These are phyloP conservation scores for Kalaharituber pfeilii DNA, from an alignment of 2,329 filamentous ascomycete species.

Conservation along the genomic window DNA sequence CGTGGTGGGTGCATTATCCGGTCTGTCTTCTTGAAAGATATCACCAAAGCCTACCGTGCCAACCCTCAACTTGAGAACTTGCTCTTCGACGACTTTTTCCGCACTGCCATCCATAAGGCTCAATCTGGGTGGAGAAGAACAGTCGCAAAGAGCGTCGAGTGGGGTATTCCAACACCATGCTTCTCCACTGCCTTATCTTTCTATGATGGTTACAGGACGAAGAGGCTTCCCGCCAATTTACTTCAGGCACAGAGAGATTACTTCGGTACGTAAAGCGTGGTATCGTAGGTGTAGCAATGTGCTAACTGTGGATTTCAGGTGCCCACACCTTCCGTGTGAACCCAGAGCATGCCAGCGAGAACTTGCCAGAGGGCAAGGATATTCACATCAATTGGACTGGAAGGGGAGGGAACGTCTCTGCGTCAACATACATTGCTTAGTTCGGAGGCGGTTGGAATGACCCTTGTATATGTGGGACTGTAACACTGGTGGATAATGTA, in stretches of 20 bases:
- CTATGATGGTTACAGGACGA: conserved; percentile 97
- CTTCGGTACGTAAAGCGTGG: conserved; percentile 45
- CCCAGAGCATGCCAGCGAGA: conserved; percentile 56
- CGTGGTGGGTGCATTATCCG: conserved; percentile 99
- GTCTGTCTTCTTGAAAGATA: conserved; percentile 99
- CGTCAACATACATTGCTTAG: conserved; percentile 95
- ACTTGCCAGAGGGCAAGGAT: conserved; percentile 70
- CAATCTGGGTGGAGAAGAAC: conserved; percentile 86
- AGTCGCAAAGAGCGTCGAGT: conserved; percentile 75
- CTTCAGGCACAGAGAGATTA: conserved; percentile 98
- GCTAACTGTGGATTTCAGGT: conserved; percentile 17
- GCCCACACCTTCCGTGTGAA: conserved; percentile 81
- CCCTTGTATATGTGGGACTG: too few relatives aligned
- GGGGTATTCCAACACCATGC: conserved; percentile 88
- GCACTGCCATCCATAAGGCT: conserved; percentile 93
- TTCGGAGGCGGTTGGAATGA: too few relatives aligned
- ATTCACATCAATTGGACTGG: conserved; percentile 99
- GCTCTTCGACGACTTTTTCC: conserved; percentile 98
- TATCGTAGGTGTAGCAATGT: neutral
- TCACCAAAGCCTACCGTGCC: conserved; percentile 88
- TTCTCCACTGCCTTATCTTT: conserved; percentile 96
- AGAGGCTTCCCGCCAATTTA: conserved; percentile 93
- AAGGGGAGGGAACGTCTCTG: conserved; percentile 89
- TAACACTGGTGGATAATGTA: too few relatives aligned
- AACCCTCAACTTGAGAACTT: conserved; percentile 94